Evolutionary conservation across 2,329 filamentous ascomycete genomes (phyloP), one percentile per base, ranked within the genome.

Genomic region (Didymella glomerata): DNA sequence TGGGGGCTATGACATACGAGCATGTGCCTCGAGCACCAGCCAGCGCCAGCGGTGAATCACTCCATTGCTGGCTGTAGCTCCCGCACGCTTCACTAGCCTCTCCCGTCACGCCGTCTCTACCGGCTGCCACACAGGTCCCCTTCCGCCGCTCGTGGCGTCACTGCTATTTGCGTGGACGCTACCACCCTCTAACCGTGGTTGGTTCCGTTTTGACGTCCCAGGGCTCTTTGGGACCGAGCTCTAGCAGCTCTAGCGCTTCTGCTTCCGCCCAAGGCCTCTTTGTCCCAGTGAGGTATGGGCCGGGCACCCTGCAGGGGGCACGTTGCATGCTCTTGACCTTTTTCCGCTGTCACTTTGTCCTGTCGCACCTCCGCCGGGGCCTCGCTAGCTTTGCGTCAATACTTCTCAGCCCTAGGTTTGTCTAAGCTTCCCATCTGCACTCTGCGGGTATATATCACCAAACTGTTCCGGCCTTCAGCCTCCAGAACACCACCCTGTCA

Each of bases 1-100:
- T 62, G 72, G 72, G n/a, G 73, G 73, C 75, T 71, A 76, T 77
- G 73, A 73, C 73, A 76, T 73, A 76, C 73, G 73, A 75, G 70
- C 69, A 67, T 63, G 68, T 69, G 67, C 71, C 68, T 70, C 62
- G 67, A 54, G 55, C 61, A 53, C 61, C 61, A 64, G 58, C 66
- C 68, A 65, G 71, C 70, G 68, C 66, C 68, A 65, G 71, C 70
- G 68, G 68, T 68, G 65, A 71, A 71, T 69, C 74, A 66, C 64
- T 71, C 69, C 66, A 62, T 38, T 48, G 56, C 46, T 59, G 60
- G 54, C 57, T 71, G 65, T 74, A 77, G 75, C 74, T 77, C 74
- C 74, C 74, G 75, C 72, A 70, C 68, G 68, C 68, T 71, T 71
- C 63, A 73, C 75, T 77, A 77, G 74, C 67, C 69, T 65, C 63